phyloP scores from a whole-genome alignment of 75 land plant species.

The Cryptomeria japonica region DNA sequence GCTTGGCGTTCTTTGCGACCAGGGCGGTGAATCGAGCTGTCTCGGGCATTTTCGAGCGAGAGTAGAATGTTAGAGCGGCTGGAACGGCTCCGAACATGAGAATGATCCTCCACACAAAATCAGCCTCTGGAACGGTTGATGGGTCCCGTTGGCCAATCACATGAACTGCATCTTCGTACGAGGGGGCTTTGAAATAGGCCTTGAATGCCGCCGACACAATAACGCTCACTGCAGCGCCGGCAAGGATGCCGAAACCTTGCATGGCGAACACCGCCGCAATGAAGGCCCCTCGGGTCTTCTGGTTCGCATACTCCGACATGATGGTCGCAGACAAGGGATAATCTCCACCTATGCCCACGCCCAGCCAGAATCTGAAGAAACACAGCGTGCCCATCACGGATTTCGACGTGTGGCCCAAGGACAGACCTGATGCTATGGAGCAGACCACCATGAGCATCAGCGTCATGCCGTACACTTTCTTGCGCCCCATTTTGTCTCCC shows the following conservation, averaged over 20 bases:
- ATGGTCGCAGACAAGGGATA: conserved; percentile 32
- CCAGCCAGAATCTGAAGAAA: too few relatives aligned
- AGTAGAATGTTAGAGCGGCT: conserved; percentile 52
- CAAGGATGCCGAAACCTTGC: conserved; percentile 35
- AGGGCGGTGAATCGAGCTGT: conserved; percentile 58
- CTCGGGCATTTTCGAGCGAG: conserved; percentile 55
- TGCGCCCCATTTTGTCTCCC: conserved; percentile 22
- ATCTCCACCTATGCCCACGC: not conserved
- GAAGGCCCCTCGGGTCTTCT: conserved; percentile 41
- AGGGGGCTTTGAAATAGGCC: not conserved
- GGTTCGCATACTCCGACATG: conserved; percentile 37
- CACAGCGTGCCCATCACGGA: too few relatives aligned
- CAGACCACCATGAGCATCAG: conserved; percentile 10
- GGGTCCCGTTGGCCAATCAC: not conserved
- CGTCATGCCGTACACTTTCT: conserved; percentile 20
- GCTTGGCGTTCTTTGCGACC: conserved; percentile 33
- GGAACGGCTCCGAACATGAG: conserved; percentile 52
- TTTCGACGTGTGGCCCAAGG: too few relatives aligned
- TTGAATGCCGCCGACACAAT: conserved; percentile 30
- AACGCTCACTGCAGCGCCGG: conserved; percentile 21
- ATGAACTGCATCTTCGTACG: not conserved
- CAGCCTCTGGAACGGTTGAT: conserved; percentile 50
- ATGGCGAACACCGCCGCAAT: conserved; percentile 35
- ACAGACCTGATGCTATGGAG: too few relatives aligned
- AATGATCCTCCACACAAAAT: conserved; percentile 49